phyloP scores from a whole-genome alignment of 1,139 yeast genomes.

The Pichia cactophila region DNA sequence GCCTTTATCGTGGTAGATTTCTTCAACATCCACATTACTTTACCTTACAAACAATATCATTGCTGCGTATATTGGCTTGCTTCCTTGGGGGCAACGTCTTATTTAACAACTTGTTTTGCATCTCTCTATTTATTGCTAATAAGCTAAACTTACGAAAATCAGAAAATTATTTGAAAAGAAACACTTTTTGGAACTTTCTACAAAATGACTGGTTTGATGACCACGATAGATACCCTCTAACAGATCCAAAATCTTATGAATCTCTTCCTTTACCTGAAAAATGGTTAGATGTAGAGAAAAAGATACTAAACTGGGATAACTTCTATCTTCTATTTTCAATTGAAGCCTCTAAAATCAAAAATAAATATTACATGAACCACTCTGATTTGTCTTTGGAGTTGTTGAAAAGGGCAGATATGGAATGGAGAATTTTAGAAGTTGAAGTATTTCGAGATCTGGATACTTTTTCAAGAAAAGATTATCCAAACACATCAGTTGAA shows the following conservation, averaged over 20 bases:
- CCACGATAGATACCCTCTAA: slow-evolving; percentile 23
- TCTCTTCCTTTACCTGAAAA: slow-evolving; percentile 25
- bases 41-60: slow-evolving; percentile 28
- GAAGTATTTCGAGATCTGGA: slow-evolving; percentile 17
- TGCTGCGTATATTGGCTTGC: slow-evolving; percentile 28
- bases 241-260: slow-evolving; percentile 12
- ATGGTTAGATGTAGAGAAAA: slow-evolving; percentile 13
- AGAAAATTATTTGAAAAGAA: slow-evolving; percentile 10
- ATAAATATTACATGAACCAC: slow-evolving; percentile 21
- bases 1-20: slow-evolving; percentile 30
- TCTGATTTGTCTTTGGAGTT: slow-evolving; percentile 14
- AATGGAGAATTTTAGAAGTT: slow-evolving; percentile 19
- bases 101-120: slow-evolving; percentile 25
- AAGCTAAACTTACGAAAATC: slow-evolving; percentile 26
- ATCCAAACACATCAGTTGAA: slow-evolving; percentile 7
- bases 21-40: slow-evolving; percentile 28
- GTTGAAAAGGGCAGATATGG: slow-evolving; percentile 22
- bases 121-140: slow-evolving; percentile 27
- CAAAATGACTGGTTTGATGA: slow-evolving; percentile 33
- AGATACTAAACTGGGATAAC: slow-evolving; percentile 19
- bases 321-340: slow-evolving; percentile 17
- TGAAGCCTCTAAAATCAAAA: slow-evolving; percentile 19
- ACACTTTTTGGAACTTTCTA: slow-evolving; percentile 30
- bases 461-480: slow-evolving; percentile 12
- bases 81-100: slow-evolving; percentile 30